phyloP scores from a whole-genome alignment of 2,329 filamentous ascomycete species.

The Colletotrichum chlorophyti region DNA sequence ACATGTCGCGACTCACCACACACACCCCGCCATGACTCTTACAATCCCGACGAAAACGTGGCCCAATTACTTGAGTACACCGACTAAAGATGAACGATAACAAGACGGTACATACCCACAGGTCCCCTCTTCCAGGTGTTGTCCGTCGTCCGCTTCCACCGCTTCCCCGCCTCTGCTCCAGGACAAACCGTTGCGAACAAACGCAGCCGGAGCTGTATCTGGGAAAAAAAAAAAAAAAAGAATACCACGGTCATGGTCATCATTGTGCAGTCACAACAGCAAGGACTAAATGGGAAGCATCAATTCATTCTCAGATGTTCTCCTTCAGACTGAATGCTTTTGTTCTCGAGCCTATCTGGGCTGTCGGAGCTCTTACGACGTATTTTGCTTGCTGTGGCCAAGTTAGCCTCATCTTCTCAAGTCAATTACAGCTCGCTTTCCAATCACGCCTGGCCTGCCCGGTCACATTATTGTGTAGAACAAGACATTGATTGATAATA shows the following conservation, averaged over 20 bases:
- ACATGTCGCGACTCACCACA: too few relatives aligned
- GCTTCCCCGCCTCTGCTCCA: background rate
- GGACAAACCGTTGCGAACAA: slow-evolving; percentile 3
- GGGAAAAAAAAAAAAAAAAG: background rate
- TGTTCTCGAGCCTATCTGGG: too few relatives aligned
- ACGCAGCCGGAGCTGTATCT: background rate
- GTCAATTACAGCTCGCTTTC: too few relatives aligned
- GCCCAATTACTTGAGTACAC: background rate
- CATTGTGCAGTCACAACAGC: too few relatives aligned
- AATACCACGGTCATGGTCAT: background rate
- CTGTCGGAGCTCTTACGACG: too few relatives aligned
- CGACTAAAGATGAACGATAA: background rate
- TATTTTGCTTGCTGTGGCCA: too few relatives aligned
- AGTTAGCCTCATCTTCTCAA: too few relatives aligned
- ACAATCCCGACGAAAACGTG: background rate
- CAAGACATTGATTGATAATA: background rate
- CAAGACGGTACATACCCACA: background rate
- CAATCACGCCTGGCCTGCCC: too few relatives aligned
- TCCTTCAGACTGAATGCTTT: too few relatives aligned
- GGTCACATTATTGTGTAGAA: too few relatives aligned
- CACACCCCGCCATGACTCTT: background rate
- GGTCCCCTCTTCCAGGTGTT: background rate
- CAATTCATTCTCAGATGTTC: too few relatives aligned
- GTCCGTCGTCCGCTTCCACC: too few relatives aligned
- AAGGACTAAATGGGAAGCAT: background rate